These are phyloP conservation scores for Globisporangium middletonii DNA, from an alignment of 352 stramenopile genomes.

Conservation along the genomic window DNA sequence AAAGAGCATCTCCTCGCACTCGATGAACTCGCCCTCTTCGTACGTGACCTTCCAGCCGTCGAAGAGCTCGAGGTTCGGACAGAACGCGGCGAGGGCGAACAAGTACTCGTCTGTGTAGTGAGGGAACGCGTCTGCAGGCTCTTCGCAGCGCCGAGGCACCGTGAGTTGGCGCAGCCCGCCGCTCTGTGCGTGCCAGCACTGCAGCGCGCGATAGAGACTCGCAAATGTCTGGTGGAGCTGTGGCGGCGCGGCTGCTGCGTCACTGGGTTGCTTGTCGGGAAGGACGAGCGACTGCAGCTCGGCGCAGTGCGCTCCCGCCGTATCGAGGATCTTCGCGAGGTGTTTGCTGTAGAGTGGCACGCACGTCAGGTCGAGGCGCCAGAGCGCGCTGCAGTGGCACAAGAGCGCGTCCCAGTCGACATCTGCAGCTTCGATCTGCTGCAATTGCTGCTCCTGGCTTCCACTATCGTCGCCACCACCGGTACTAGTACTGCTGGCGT, in stretches of 20 bases:
- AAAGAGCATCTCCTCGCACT: slow-evolving; percentile 18
- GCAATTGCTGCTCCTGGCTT: not conserved
- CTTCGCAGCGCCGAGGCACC: slow-evolving; percentile 8
- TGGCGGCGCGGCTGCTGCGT: not conserved
- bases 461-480: not conserved
- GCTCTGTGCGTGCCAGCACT: slow-evolving; percentile 7
- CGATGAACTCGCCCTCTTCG: slow-evolving; percentile 7
- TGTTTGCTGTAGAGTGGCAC: slow-evolving; percentile 9
- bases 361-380: slow-evolving; percentile 7
- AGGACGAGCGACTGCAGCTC: slow-evolving; percentile 8
- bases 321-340: slow-evolving; percentile 2
- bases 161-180: slow-evolving; percentile 12
- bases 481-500: not conserved
- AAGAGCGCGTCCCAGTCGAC: slow-evolving; percentile 2
- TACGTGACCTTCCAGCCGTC: slow-evolving; percentile 15
- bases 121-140: slow-evolving; percentile 3
- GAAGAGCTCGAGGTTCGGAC: slow-evolving; percentile 12
- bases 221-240: slow-evolving; percentile 4
- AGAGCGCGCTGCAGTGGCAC: not conserved
- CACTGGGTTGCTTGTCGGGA: not conserved
- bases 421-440: not conserved
- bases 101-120: slow-evolving; percentile 7
- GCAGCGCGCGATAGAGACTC: slow-evolving; percentile 6
- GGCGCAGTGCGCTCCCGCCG: slow-evolving; percentile 1
- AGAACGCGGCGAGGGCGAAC: slow-evolving; percentile 2